Conservation (phyloP, 331 rosid genomes). For the Phaseolus coccineus region DNA sequence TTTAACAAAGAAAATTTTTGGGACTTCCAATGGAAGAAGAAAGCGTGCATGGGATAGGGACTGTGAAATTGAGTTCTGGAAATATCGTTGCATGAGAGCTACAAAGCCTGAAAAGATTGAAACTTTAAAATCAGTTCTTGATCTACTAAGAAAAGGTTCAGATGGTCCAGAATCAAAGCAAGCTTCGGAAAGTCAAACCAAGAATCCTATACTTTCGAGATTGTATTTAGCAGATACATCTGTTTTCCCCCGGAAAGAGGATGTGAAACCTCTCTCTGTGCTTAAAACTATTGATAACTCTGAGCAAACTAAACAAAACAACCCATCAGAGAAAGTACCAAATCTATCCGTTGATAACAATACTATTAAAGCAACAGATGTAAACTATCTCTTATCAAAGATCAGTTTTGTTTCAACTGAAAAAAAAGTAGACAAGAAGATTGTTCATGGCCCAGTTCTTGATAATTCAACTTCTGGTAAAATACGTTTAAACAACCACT, state of each 20-base stretch:
- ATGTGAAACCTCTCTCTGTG: slow-evolving; percentile 77
- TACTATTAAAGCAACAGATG: slow-evolving; percentile 47
- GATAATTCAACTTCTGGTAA: slow-evolving; percentile 56
- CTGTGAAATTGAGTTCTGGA: slow-evolving; percentile 98
- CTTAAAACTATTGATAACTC: slow-evolving; percentile 60
- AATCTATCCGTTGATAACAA: slow-evolving; percentile 47
- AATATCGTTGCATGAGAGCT: slow-evolving; percentile 79
- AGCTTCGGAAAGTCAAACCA: slow-evolving; percentile 62
- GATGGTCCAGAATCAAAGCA: slow-evolving; percentile 54
- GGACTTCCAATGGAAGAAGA: slow-evolving; percentile 75
- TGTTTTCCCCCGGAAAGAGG: slow-evolving; percentile 86
- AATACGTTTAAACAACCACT: slow-evolving; percentile 47
- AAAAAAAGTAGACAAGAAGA: slow-evolving; percentile 54
- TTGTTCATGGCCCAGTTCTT: slow-evolving; percentile 47
- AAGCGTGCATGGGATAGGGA: slow-evolving; percentile 98
- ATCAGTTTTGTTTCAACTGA: slow-evolving; percentile 49
- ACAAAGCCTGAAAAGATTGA: slow-evolving; percentile 86
- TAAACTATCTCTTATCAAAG: slow-evolving; percentile 54
- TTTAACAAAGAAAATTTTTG: slow-evolving; percentile 92
- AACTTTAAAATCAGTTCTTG: slow-evolving; percentile 95
- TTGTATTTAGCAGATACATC: slow-evolving; percentile 96
- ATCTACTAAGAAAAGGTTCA: slow-evolving; percentile 70
- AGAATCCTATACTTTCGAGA: slow-evolving; percentile 85
- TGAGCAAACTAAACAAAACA: slow-evolving; percentile 56
- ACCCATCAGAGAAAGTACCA: slow-evolving; percentile 48